Conservation (phyloP, 1,284 basidiomycete species). For the Trametes pubescens region DNA sequence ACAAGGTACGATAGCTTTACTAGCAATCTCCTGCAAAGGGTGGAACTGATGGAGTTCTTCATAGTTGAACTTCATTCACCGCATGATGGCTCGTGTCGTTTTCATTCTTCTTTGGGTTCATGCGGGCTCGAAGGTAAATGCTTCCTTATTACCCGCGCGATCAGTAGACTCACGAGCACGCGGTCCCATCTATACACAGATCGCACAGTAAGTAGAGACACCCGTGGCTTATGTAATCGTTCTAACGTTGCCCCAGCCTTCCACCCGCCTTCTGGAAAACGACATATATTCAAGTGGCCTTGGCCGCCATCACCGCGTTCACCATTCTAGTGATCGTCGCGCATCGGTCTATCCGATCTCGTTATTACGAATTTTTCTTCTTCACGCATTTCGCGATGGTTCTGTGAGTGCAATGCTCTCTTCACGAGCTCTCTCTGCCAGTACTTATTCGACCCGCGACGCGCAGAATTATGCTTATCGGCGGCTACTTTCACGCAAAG, state of each 20-base stretch:
- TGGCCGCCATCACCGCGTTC: slow-evolving; percentile 28
- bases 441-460: too few relatives aligned
- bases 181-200: slow-evolving; percentile 24
- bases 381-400: slow-evolving; percentile 35
- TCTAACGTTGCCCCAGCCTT: slow-evolving; percentile 6
- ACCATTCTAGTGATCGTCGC: slow-evolving; percentile 31
- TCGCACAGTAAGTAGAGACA: slow-evolving; percentile 41
- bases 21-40: not conserved
- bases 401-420: slow-evolving; percentile 25
- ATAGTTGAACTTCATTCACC: slow-evolving; percentile 60
- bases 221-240: too few relatives aligned
- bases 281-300: slow-evolving; percentile 18
- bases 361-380: slow-evolving; percentile 39
- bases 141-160: not conserved
- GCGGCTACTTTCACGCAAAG: slow-evolving; percentile 45
- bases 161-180: not conserved
- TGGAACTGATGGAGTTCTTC: not conserved
- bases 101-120: slow-evolving; percentile 60
- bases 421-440: not conserved
- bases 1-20: slow-evolving; percentile 48
- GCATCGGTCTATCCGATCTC: slow-evolving; percentile 32
- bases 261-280: not conserved
- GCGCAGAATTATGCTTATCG: slow-evolving; percentile 31
- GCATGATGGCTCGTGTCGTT: slow-evolving; percentile 56
- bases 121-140: slow-evolving; percentile 41